Percentiles rank a stretch among this genome's conserved stretches.
These are phyloP conservation scores for Polytrichum formosum DNA, from an alignment of 225 moss, liverwort and hornwort species.

Conservation along the genomic window DNA sequence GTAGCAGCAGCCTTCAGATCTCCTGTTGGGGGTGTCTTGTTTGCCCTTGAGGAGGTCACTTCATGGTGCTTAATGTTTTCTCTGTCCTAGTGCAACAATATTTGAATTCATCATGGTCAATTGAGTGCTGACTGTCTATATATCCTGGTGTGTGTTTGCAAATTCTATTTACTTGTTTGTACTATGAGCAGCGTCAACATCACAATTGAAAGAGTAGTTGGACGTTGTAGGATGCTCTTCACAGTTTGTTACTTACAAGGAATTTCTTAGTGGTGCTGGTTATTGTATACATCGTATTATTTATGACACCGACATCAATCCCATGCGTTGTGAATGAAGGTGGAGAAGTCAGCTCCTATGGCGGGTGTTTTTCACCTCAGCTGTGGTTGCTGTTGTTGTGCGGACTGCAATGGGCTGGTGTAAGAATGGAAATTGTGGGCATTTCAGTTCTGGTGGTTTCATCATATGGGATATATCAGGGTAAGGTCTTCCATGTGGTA, in stretches of 20 bases:
- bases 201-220: too few species aligned
- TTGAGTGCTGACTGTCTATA: too few species aligned
- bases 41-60: constrained; percentile 99
- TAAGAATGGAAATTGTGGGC: constrained; percentile 95
- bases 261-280: too few species aligned
- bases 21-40: constrained; percentile 96
- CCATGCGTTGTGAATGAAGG: constrained; percentile 33
- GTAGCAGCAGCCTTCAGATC: constrained; percentile 99
- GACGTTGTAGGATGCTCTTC: too few species aligned
- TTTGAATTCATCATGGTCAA: too few species aligned
- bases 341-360: constrained; percentile 99
- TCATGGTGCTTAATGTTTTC: constrained; percentile 71
- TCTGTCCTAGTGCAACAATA: background rate
- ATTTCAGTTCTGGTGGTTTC: constrained; percentile 99
- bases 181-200: background rate
- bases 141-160: background rate
- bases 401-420: constrained; percentile 99
- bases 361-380: constrained; percentile 98
- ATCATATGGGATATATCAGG: constrained; percentile 99
- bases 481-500: constrained; percentile 33
- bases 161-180: background rate
- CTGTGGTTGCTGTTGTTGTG: constrained; percentile 99
- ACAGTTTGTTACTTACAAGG: too few species aligned
- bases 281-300: too few species aligned
- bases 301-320: too few species aligned